Percentiles rank a stretch among this genome's conserved stretches.
Conservation (phyloP, 2,329 filamentous ascomycete genomes). For the Dothiorella sarmentorum region DNA sequence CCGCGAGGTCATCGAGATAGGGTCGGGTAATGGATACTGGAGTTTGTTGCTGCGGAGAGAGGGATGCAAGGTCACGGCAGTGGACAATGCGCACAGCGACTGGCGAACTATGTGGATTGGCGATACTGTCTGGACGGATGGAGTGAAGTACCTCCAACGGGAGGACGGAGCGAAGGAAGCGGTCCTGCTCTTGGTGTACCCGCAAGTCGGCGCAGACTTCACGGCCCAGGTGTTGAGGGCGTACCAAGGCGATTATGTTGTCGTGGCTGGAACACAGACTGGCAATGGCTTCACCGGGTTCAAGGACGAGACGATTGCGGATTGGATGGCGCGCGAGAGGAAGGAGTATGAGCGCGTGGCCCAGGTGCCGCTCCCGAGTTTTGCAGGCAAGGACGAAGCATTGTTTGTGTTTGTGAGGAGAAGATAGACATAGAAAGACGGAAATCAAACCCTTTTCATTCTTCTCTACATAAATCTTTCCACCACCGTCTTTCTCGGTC, state of each 20-base stretch:
- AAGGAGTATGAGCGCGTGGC: constrained; percentile 57
- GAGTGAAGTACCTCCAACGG: constrained; percentile 54
- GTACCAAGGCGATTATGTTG: constrained; percentile 61
- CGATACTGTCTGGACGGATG: constrained; percentile 63
- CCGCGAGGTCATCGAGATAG: constrained; percentile 61
- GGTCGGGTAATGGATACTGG: constrained; percentile 74
- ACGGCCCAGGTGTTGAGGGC: constrained; percentile 59
- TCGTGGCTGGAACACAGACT: constrained; percentile 74
- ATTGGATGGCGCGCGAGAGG: constrained; percentile 61
- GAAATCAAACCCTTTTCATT: neutral
- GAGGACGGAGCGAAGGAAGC: constrained; percentile 49
- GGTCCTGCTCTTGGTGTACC: constrained; percentile 69
- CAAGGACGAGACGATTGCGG: constrained; percentile 58
- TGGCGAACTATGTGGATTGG: constrained; percentile 68
- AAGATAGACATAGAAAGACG: constrained; percentile 13
- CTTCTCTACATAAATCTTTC: neutral
- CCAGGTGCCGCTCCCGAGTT: constrained; percentile 68
- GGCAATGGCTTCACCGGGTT: constrained; percentile 72
- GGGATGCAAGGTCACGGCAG: constrained; percentile 55
- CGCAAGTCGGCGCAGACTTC: constrained; percentile 65
- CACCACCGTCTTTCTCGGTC: neutral
- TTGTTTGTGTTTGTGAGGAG: constrained; percentile 60
- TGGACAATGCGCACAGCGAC: constrained; percentile 65
- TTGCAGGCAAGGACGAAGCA: constrained; percentile 73
- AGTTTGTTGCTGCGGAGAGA: constrained; percentile 66